A percentile compares a stretch with the other conserved stretches of the same genome.
These are phyloP conservation scores for Verruconis gallopava DNA, from an alignment of 2,329 filamentous ascomycete species.

Conservation along the genomic window DNA sequence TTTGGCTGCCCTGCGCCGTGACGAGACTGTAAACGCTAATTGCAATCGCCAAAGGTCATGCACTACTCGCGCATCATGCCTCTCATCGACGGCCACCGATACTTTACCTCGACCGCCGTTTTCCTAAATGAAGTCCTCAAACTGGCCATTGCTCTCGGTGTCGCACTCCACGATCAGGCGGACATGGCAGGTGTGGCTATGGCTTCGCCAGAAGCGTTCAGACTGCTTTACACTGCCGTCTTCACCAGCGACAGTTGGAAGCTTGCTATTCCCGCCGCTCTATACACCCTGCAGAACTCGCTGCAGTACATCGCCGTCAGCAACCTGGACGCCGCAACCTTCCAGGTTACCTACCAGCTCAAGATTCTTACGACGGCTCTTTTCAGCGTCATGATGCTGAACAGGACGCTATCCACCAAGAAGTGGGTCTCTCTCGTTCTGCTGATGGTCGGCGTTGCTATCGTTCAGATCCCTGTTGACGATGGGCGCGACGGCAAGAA, in stretches of 20 bases:
- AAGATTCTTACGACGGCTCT: slow-evolving; percentile 87
- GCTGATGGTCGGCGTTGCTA: slow-evolving; percentile 66
- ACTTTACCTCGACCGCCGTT: slow-evolving; percentile 86
- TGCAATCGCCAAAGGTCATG: slow-evolving; percentile 50
- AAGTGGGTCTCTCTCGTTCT: slow-evolving; percentile 73
- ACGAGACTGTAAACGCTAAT: slow-evolving; percentile 7
- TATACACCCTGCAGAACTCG: slow-evolving; percentile 90
- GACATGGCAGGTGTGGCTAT: slow-evolving; percentile 63
- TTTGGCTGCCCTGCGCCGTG: slow-evolving; percentile 24
- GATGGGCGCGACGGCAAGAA: slow-evolving; percentile 13
- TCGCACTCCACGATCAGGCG: slow-evolving; percentile 80
- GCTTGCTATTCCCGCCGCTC: slow-evolving; percentile 70
- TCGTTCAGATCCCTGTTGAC: slow-evolving; percentile 60
- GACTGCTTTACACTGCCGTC: slow-evolving; percentile 65
- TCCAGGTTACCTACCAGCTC: slow-evolving; percentile 85
- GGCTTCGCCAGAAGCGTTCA: slow-evolving; percentile 66
- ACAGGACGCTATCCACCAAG: slow-evolving; percentile 53
- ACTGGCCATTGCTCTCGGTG: slow-evolving; percentile 69
- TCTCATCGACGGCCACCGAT: slow-evolving; percentile 67
- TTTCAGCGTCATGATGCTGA: slow-evolving; percentile 70
- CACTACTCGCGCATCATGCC: slow-evolving; percentile 95
- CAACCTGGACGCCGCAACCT: slow-evolving; percentile 83
- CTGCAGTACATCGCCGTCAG: slow-evolving; percentile 84
- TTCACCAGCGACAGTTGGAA: slow-evolving; percentile 93
- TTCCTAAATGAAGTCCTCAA: slow-evolving; percentile 91